Base-by-base conservation (phyloP, 2,329 filamentous ascomycete genomes). In the Fonsecaea monophora region DNA sequence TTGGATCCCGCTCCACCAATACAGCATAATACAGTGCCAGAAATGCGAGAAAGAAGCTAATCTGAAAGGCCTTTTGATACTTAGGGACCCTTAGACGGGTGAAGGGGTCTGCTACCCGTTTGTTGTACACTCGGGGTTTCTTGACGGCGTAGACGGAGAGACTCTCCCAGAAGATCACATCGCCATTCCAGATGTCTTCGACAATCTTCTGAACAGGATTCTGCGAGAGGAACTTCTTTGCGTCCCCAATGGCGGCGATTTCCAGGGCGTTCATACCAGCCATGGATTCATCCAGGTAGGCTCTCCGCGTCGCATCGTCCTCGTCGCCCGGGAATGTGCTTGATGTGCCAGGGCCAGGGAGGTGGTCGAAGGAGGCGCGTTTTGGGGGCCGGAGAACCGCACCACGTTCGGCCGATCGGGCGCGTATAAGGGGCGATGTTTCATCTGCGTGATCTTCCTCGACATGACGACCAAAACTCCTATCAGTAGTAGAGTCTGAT, bases 21-120 rank as follows among this genome's bases (percentile, higher is more conserved):
- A 97, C 93, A n/a, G 87, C 84, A 74, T 96, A 97, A 78, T 96
- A 97, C 5, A 97, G 81, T 32, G 85, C 84, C 48, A 97, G 80
- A 73, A 96, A 94, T 0, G 86, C 82, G 42, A 87, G 82, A 75
- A 96, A 95, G 81, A 95, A 96, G 12, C 91, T 74, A 4, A 92
- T 90, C 77, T 96, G 92, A 76, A 92, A 96, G 1, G 87, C 85
- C 78, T 96, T 96, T 70, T 94, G 86, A 75, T 96, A 96, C 71
- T 91, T 87, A 25, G 92, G 92, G 1, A 96, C 92, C 18, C 92
- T 83, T 30, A 92, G 80, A 30, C 92, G 86, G 55, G 90, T 92
- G 77, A 91, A 93, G 1, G 89, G 89, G 74, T 94, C 91, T 34
- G 89, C 84, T 13, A 84, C 86, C 69, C 80, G 82, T 70, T 82